These are phyloP conservation scores for Neonectria sp. DNA, from an alignment of 2,329 filamentous ascomycete species.

Conservation along the genomic window DNA sequence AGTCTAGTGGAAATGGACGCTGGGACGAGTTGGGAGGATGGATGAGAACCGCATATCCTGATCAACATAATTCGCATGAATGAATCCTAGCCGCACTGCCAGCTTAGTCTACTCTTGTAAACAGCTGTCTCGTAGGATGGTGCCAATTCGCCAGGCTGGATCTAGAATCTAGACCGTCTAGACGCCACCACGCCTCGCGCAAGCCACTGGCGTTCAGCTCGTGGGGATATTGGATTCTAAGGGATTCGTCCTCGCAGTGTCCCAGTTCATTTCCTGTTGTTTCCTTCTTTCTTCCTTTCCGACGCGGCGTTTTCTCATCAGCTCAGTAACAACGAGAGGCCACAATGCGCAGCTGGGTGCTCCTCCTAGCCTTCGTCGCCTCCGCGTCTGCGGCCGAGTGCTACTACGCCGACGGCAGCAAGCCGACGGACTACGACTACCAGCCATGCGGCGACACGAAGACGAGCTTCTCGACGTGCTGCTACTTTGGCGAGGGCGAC, in stretches of 20 bases:
- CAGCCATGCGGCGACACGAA: slow-evolving; percentile 37
- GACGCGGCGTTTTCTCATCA: background rate
- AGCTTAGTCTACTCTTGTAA: background rate
- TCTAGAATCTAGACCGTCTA: slow-evolving; percentile 50
- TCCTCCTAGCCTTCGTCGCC: slow-evolving; percentile 11
- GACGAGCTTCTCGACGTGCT: slow-evolving; percentile 39
- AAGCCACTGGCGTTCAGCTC: slow-evolving; percentile 41
- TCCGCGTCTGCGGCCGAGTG: slow-evolving; percentile 29
- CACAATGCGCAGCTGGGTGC: slow-evolving; percentile 23
- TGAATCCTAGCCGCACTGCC: background rate
- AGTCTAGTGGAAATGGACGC: background rate
- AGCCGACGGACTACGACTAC: slow-evolving; percentile 41
- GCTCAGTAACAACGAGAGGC: background rate
- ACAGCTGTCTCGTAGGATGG: background rate
- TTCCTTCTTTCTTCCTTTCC: slow-evolving; percentile 2
- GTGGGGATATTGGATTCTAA: slow-evolving; percentile 9
- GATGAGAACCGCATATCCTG: background rate
- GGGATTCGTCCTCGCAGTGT: slow-evolving; percentile 3
- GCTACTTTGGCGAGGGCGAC: slow-evolving; percentile 44
- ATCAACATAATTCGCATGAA: background rate
- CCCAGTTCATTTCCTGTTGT: background rate
- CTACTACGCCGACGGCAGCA: slow-evolving; percentile 42
- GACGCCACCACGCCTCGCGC: slow-evolving; percentile 29
- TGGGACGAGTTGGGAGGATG: background rate
- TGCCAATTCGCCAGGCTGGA: slow-evolving; percentile 15